A percentile compares a stretch with the other conserved stretches of the same genome.
These are phyloP conservation scores for Eucalyptus regnans DNA, from an alignment of 345 rosid genomes.

Conservation along the genomic window DNA sequence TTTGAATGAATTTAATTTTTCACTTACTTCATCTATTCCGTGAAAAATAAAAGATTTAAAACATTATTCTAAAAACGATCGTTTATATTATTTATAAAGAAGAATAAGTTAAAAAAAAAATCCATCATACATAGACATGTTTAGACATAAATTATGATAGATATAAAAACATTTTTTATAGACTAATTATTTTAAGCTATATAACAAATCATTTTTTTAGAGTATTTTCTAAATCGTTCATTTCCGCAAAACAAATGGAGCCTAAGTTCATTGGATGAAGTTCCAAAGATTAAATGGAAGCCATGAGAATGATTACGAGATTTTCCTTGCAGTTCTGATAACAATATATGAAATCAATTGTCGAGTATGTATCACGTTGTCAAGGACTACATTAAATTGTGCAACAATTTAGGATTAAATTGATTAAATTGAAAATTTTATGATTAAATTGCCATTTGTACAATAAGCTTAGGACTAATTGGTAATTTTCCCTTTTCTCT, in stretches of 20 bases:
- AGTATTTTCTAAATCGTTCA: too few species aligned
- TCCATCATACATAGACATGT: too few species aligned
- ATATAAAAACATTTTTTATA: too few species aligned
- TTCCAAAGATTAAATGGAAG: not conserved
- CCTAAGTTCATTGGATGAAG: not conserved
- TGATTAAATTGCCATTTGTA: not conserved
- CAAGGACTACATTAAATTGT: not conserved
- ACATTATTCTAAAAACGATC: too few species aligned
- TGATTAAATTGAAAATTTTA: not conserved
- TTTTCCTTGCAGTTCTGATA: not conserved
- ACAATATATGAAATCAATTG: not conserved
- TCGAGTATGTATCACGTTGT: rapidly evolving
- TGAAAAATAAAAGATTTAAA: not conserved
- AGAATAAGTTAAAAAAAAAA: too few species aligned
- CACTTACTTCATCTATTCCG: rapidly evolving
- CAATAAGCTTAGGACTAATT: not conserved
- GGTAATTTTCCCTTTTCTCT: not conserved
- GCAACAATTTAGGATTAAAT: not conserved
- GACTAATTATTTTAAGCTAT: not conserved
- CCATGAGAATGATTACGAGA: not conserved
- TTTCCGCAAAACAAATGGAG: not conserved
- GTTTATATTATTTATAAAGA: too few species aligned
- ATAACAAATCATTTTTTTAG: too few species aligned
- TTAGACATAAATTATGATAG: not conserved
- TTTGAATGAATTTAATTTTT: not conserved